A percentile compares a stretch with the other conserved stretches of the same genome.
Evolutionary conservation across 148 eudicot species (phyloP).

Genomic region (Fagopyrum esculentum): DNA sequence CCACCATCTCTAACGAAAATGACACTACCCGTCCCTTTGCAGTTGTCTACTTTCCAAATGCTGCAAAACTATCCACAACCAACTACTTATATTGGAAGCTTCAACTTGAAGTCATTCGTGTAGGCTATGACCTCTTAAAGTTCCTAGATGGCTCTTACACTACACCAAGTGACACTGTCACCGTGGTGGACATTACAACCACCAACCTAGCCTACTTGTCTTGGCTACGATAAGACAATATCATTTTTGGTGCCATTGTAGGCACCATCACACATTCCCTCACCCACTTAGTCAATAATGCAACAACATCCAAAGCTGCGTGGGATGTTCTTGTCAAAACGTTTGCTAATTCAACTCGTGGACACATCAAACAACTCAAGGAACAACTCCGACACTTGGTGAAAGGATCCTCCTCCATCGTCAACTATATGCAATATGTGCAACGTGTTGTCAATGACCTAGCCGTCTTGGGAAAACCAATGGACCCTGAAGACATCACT

Average conservation of each 20-base stretch:
- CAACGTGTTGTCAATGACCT: too few relatives aligned
- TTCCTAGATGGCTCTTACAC: background rate
- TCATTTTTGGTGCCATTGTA: background rate
- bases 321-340: background rate
- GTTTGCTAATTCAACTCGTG: background rate
- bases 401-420: background rate
- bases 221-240: background rate
- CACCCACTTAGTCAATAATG: background rate
- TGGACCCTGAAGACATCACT: too few relatives aligned
- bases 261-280: background rate
- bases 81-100: background rate
- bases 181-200: background rate
- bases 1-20: too few relatives aligned
- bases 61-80: background rate
- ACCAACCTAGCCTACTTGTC: background rate
- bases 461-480: too few relatives aligned
- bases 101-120: background rate
- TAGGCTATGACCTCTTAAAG: background rate
- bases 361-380: background rate
- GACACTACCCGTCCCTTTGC: too few relatives aligned
- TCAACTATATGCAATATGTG: background rate
- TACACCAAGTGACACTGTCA: background rate
- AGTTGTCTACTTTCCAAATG: background rate
- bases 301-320: background rate
- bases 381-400: background rate